Conservation (phyloP, 139 green algal species). For the Chlamydomonas urium region DNA sequence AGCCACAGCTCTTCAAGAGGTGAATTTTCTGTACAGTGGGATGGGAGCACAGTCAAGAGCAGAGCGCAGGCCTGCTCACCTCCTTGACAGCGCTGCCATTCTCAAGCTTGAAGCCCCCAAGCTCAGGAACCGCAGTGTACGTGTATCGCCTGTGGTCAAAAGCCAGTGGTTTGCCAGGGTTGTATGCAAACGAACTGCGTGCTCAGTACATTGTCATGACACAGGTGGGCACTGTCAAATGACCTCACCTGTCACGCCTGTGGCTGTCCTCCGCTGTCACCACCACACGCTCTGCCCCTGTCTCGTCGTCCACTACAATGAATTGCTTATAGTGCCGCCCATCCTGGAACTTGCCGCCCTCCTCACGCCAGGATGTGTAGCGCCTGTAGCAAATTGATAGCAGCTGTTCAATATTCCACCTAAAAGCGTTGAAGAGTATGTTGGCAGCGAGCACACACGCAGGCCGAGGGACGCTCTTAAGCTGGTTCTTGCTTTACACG, state of each 20-base stretch:
- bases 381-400: constrained; percentile 32
- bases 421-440: too few relatives aligned
- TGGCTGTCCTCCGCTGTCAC: constrained; percentile 38
- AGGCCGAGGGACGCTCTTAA: too few relatives aligned
- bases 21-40: too few relatives aligned
- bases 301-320: constrained; percentile 31
- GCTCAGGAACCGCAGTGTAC: constrained; percentile 18
- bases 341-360: constrained; percentile 33
- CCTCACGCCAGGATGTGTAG: constrained; percentile 42
- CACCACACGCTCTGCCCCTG: constrained; percentile 6
- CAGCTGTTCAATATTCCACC: too few relatives aligned
- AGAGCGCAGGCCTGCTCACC: constrained; percentile 18
- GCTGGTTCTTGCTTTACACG: too few relatives aligned
- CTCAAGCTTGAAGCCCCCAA: constrained; percentile 49
- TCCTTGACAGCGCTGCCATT: constrained; percentile 39
- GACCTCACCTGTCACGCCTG: constrained; percentile 37
- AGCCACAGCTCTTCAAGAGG: too few relatives aligned
- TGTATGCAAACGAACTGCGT: not conserved
- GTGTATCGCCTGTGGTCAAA: constrained; percentile 8
- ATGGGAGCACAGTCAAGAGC: too few relatives aligned
- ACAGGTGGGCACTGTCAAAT: not conserved
- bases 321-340: constrained; percentile 54
- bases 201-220: not conserved
- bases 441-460: too few relatives aligned
- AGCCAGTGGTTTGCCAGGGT: not conserved